phyloP scores from a whole-genome alignment of 78 protist species.

The Trichosphaerium sp. region DNA sequence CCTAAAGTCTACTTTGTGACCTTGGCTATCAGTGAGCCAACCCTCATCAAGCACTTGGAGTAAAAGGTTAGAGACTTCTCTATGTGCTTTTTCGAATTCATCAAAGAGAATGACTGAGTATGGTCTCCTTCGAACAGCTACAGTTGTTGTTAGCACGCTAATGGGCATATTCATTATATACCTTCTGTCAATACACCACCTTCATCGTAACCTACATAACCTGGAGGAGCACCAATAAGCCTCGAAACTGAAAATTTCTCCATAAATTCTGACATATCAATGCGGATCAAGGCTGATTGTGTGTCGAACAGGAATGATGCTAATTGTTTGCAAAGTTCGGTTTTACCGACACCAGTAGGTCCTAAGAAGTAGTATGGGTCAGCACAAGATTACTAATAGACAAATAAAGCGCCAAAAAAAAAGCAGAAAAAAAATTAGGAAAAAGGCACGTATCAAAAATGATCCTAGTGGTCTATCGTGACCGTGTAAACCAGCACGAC shows the following conservation, averaged over 20 bases:
- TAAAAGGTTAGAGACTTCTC: slow-evolving; percentile 31
- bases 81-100: slow-evolving; percentile 60
- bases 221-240: slow-evolving; percentile 49
- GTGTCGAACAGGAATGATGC: slow-evolving; percentile 31
- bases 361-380: too few relatives aligned
- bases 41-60: slow-evolving; percentile 57
- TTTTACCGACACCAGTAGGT: slow-evolving; percentile 65
- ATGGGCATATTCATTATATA: too few relatives aligned
- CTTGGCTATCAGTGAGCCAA: slow-evolving; percentile 48
- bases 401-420: too few relatives aligned
- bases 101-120: slow-evolving; percentile 49
- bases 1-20: slow-evolving; percentile 47
- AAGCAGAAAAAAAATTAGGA: too few relatives aligned
- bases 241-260: slow-evolving; percentile 8
- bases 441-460: too few relatives aligned
- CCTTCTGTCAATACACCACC: slow-evolving; percentile 56
- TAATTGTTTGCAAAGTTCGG: slow-evolving; percentile 44
- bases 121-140: slow-evolving; percentile 45
- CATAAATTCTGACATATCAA: slow-evolving; percentile 55
- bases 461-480: slow-evolving; percentile 40
- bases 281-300: slow-evolving; percentile 4
- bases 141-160: too few relatives aligned
- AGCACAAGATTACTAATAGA: too few relatives aligned
- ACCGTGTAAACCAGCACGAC: slow-evolving; percentile 45
- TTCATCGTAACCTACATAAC: slow-evolving; percentile 55